Conservation (phyloP, 169 alveolate genomes). For the Toxoplasma gondii region DNA sequence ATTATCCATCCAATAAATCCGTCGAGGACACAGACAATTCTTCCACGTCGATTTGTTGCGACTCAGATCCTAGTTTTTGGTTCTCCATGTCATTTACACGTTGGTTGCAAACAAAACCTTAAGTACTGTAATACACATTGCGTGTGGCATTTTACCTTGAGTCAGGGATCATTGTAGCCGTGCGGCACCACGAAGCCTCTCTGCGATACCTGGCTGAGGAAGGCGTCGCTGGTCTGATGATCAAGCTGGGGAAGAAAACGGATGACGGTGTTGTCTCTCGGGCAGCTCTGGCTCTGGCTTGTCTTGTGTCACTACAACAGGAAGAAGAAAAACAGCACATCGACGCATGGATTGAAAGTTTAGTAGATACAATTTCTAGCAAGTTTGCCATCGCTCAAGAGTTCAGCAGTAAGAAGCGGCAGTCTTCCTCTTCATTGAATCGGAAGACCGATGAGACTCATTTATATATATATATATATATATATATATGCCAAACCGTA, state of each 20-base stretch:
- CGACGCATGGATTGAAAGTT: slow-evolving; percentile 17
- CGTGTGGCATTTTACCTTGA: neutral
- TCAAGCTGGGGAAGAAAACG: slow-evolving; percentile 2
- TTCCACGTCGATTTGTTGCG: too few relatives aligned
- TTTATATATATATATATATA: too few relatives aligned
- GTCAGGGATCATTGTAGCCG: slow-evolving; percentile 14
- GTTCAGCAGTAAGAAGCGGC: neutral
- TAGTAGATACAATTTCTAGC: neutral
- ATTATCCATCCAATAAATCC: too few relatives aligned
- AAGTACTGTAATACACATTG: neutral
- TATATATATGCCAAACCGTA: too few relatives aligned
- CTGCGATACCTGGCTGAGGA: slow-evolving; percentile 24
- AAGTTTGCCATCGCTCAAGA: neutral
- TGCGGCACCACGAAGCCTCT: neutral
- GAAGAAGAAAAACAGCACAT: slow-evolving; percentile 4
- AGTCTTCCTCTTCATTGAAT: neutral
- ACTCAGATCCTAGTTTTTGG: too few relatives aligned
- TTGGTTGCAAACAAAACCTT: too few relatives aligned
- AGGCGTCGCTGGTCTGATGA: neutral
- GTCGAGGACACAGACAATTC: too few relatives aligned
- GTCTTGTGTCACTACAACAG: neutral
- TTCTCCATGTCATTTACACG: too few relatives aligned
- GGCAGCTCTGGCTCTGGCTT: slow-evolving; percentile 37
- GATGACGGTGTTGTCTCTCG: slow-evolving; percentile 20
- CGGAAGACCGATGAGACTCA: too few relatives aligned